Evolutionary conservation across 805 yeast genomes (phyloP), one percentile per base, ranked within the genome.

Genomic region (Lipomyces kockii): DNA sequence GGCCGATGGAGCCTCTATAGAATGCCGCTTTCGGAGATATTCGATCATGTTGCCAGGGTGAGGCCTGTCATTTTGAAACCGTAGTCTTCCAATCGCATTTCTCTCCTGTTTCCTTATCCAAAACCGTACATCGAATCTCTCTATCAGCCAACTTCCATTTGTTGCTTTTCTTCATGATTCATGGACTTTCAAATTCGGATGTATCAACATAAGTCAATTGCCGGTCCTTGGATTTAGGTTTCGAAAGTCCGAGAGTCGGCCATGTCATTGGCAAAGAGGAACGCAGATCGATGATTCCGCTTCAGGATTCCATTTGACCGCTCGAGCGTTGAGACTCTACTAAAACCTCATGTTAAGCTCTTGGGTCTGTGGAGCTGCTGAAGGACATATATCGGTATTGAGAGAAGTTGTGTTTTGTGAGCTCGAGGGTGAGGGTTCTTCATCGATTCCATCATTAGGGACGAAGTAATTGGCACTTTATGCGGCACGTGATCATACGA

Each of bases 101-200:
- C 2, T 25, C 27, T 25, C 27, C 27, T 25, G 27, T 2, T 25
- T 25, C 27, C 27, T 25, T 25, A 9, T 34, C 35, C 35, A 34
- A 34, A 14, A 35, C 37, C 37, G 37, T 11, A 3, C 37, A 11
- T 35, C 37, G 14, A 11, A 35, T 35, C 37, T 35, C 37, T 8
- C 37, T 35, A 3, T 9, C 37, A 11, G 6, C 3, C 37, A 35
- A 11, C 37, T 5, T 9, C 37, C 14, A 9, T 11, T 35, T 35
- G 2, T 35, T 35, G 37, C 37, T 35, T 46, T n/a, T 46, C n/a
- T 46, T 46, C 14, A 46, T 14, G 52, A 46, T 46, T 25, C 52
- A 46, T 9, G 52, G 52, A 46, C n/a, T 46, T 46, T 46, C 52
- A 46, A 46, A 14, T 46, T 46, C 52, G 52, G 52, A 46, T 46